A percentile compares a stretch with the other conserved stretches of the same genome.
Conservation (phyloP, 2,329 filamentous ascomycete species). For the Fusarium succisae region DNA sequence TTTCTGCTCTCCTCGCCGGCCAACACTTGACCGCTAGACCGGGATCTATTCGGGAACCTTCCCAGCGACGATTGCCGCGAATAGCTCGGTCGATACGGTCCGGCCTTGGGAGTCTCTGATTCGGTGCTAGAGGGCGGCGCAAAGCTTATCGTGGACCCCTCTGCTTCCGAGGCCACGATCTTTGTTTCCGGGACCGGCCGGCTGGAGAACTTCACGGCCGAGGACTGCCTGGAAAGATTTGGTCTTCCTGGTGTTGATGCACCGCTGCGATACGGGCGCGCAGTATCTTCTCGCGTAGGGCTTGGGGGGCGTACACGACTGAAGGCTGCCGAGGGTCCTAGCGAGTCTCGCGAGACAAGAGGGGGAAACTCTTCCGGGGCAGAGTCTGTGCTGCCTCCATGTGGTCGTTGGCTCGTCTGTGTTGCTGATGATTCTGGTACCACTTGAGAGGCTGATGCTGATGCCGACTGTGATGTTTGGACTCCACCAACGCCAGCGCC, state of each 20-base stretch:
- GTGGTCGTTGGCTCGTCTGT: not conserved
- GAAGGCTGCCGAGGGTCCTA: conserved; percentile 1
- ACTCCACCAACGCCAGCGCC: conserved; percentile 6
- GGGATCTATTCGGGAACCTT: conserved; percentile 70
- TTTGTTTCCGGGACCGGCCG: conserved; percentile 76
- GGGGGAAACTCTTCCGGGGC: conserved; percentile 38
- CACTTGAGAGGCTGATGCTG: conserved; percentile 10
- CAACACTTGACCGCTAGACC: conserved; percentile 68
- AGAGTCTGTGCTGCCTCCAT: conserved; percentile 1
- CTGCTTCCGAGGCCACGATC: conserved; percentile 69
- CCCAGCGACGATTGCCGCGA: conserved; percentile 60
- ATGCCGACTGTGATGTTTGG: conserved; percentile 6
- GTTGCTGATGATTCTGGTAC: conserved; percentile 11
- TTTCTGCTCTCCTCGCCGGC: conserved; percentile 65
- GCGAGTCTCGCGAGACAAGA: conserved; percentile 26
- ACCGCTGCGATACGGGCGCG: conserved; percentile 36
- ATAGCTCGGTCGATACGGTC: conserved; percentile 47
- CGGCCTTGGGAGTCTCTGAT: conserved; percentile 43
- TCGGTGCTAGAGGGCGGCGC: conserved; percentile 48
- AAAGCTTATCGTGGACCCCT: conserved; percentile 74
- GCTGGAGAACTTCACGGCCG: conserved; percentile 72
- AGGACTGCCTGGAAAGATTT: conserved; percentile 62
- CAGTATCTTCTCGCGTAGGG: conserved; percentile 34
- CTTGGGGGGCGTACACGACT: conserved; percentile 40
- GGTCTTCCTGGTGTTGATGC: conserved; percentile 51